Conservation (phyloP, 768 basidiomycete species). For the Kockovaella imperatae region DNA sequence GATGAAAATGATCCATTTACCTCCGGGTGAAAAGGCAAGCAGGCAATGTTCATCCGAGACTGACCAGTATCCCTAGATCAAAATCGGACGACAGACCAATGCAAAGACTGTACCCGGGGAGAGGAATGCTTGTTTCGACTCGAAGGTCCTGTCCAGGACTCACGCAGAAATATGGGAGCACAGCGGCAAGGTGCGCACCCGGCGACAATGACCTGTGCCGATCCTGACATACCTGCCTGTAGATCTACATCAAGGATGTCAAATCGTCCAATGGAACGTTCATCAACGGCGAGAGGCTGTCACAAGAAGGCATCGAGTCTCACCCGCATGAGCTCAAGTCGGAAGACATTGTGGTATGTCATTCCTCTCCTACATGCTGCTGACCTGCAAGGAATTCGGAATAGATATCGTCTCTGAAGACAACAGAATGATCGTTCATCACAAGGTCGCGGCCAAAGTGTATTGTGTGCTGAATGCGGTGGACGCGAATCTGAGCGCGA, state of each 20-base stretch:
- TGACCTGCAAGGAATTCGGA: constrained; percentile 73
- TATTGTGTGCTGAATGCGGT: constrained; percentile 79
- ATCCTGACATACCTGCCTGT: not conserved
- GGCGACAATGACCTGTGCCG: not conserved
- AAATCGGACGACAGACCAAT: constrained; percentile 90
- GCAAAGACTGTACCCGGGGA: constrained; percentile 84
- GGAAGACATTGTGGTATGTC: constrained; percentile 85
- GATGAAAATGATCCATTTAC: constrained; percentile 71
- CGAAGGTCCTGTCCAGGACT: constrained; percentile 83
- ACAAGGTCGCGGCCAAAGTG: constrained; percentile 94
- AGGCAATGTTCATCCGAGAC: not conserved
- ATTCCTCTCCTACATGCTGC: not conserved
- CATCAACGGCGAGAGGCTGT: constrained; percentile 89
- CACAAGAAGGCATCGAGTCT: constrained; percentile 78
- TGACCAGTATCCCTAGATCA: constrained; percentile 46
- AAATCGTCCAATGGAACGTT: constrained; percentile 98
- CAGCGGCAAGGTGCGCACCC: constrained; percentile 59
- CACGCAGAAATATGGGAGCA: constrained; percentile 99
- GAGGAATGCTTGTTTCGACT: constrained; percentile 94
- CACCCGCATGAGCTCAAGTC: constrained; percentile 89
- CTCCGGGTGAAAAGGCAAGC: constrained; percentile 31
- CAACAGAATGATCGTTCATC: constrained; percentile 94
- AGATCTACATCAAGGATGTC: constrained; percentile 98
- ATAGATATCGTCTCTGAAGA: constrained; percentile 99
- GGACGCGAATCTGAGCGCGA: constrained; percentile 52